Base-by-base conservation (phyloP, 306 rosid species). In the Biancaea sappan region DNA sequence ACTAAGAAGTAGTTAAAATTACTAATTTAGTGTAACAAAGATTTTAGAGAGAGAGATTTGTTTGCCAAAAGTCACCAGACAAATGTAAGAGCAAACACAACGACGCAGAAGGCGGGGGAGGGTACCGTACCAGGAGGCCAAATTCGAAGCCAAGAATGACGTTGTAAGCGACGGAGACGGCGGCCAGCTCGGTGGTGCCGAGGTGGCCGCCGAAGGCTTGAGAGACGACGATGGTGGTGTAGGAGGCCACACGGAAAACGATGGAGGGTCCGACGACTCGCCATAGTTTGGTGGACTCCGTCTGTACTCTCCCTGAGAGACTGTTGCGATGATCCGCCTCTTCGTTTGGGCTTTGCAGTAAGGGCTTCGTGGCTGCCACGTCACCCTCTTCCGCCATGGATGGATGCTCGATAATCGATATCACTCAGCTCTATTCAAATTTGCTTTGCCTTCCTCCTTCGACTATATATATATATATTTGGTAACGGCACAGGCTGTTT, bases 201-300 rank as follows among this genome's bases (percentile, higher is more conserved):
- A 86, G 78, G 73, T 78, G 90, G 19, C 90, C 90, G 5, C 84
- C 84, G 71, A 86, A 86, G 65, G 87, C 80, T 66, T 76, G 90
- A 9, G 90, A 78, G 44, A 86, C 29, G 63, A 86, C 70, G 69
- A 80, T 83, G 87, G 83, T 86, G 73, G 85, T 11, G 80, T 13
- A 86, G 15, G 71, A 6, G 31, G 82, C 78, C 22, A 80, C 29
- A 3, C 87, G 84, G 76, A 82, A 75, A 77, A 86, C 68, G 62
- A 86, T 86, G 19, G 86, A 46, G 2, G 87, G 90, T 12, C 90
- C 90, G 3, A 76, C 82, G 2, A 86, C 66, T 3, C 32, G 66
- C 90, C 90, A 86, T 66, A 86, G 82, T 78, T 86, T 61, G 78
- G 37, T 76, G 54, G 85, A 44, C 62, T 86, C 90, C 1, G 25